A percentile compares a stretch with the other conserved stretches of the same genome.
These are phyloP conservation scores for Saccharomycopsis microspora DNA, from an alignment of 805 yeast genomes.

Conservation along the genomic window DNA sequence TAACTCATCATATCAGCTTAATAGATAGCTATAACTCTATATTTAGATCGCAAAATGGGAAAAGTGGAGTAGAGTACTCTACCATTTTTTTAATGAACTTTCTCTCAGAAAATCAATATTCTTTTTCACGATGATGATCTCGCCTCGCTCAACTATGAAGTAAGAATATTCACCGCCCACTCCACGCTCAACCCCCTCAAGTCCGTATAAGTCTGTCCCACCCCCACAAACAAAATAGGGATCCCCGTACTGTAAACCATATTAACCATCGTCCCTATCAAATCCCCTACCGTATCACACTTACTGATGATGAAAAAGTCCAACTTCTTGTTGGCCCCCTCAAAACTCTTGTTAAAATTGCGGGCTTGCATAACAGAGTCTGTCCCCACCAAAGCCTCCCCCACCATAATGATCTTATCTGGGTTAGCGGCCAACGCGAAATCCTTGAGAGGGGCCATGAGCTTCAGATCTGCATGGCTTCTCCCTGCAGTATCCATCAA, in stretches of 20 bases:
- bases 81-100: not conserved
- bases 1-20: too few species aligned
- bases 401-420: conserved; percentile 95
- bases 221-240: conserved; percentile 91
- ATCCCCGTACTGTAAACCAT: conserved; percentile 95
- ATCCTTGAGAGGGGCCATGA: conserved; percentile 92
- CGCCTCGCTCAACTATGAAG: conserved; percentile 23
- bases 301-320: conserved; percentile 91
- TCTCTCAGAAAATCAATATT: not conserved
- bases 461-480: conserved; percentile 85
- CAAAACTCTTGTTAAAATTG: conserved; percentile 83
- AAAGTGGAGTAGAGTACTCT: too few species aligned
- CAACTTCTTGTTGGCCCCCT: conserved; percentile 61
- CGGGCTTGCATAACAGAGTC: conserved; percentile 94
- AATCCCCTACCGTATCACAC: conserved; percentile 95
- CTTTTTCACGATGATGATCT: not conserved
- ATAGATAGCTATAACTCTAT: too few species aligned
- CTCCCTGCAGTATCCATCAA: conserved; percentile 96
- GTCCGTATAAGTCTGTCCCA: conserved; percentile 95
- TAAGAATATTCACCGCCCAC: conserved; percentile 81
- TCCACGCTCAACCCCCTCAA: conserved; percentile 80
- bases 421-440: conserved; percentile 95
- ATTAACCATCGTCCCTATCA: conserved; percentile 93
- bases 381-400: conserved; percentile 95
- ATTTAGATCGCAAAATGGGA: too few species aligned